Percentiles rank a stretch among this genome's conserved stretches.
Conservation (phyloP, 805 yeast species). For the Yamadazyma tumulicola region DNA sequence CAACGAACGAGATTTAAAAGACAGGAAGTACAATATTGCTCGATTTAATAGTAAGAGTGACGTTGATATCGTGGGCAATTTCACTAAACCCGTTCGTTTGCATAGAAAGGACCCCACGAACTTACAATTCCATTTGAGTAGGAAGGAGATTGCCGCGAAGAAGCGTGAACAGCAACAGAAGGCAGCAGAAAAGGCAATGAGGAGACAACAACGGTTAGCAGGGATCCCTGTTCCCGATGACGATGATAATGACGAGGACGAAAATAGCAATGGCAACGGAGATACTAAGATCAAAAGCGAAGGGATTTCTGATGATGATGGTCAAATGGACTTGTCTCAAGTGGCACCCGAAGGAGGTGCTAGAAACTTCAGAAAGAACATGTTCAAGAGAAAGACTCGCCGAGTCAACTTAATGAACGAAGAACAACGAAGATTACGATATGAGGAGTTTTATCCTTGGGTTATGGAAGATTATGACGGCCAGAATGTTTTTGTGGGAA, state of each 20-base stretch:
- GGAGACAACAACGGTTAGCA: constrained; percentile 15
- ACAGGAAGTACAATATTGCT: constrained; percentile 73
- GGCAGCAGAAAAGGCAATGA: constrained; percentile 19
- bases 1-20: constrained; percentile 64
- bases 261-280: constrained; percentile 14
- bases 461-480: constrained; percentile 96
- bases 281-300: constrained; percentile 10
- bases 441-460: constrained; percentile 98
- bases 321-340: constrained; percentile 51
- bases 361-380: constrained; percentile 54
- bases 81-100: constrained; percentile 78
- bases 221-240: constrained; percentile 17
- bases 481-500: constrained; percentile 90
- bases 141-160: constrained; percentile 67
- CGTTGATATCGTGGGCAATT: constrained; percentile 68
- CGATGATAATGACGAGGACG: constrained; percentile 17
- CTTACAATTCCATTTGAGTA: constrained; percentile 78
- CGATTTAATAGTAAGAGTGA: constrained; percentile 71
- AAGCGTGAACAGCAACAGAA: constrained; percentile 33
- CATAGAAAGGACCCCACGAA: constrained; percentile 94
- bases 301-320: constrained; percentile 3
- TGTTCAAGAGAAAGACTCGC: constrained; percentile 75
- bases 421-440: constrained; percentile 75
- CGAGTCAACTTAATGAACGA: constrained; percentile 82
- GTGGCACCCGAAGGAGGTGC: constrained; percentile 95